phyloP scores from a whole-genome alignment of 257 asterid genomes.

The Voacanga thouarsii region DNA sequence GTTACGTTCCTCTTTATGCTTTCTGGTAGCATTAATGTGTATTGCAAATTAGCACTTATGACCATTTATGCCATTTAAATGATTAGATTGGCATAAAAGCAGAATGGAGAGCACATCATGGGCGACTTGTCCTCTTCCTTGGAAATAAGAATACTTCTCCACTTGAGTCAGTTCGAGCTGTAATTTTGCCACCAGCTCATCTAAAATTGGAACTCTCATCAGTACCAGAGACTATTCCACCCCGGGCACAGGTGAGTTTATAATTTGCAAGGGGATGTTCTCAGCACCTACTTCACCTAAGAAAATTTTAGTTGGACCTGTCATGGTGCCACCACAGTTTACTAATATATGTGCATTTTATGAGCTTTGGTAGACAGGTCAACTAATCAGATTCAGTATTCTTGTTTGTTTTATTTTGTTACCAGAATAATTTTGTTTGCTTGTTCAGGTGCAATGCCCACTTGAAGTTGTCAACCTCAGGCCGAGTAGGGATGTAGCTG shows the following conservation, averaged over 20 bases:
- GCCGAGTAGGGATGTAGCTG: conserved; percentile 92
- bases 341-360: neutral
- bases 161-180: conserved; percentile 72
- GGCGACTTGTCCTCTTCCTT: conserved; percentile 84
- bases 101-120: conserved; percentile 87
- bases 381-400: neutral
- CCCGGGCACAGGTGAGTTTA: conserved; percentile 79
- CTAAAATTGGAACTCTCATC: conserved; percentile 69
- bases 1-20: neutral
- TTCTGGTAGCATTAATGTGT: neutral
- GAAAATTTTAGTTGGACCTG: neutral
- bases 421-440: conserved; percentile 15
- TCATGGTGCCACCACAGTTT: neutral
- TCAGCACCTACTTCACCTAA: neutral
- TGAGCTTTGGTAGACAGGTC: neutral
- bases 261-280: neutral
- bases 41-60: neutral
- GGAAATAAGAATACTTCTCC: conserved; percentile 86
- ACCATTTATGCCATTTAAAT: conserved; percentile 13
- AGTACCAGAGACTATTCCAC: conserved; percentile 94
- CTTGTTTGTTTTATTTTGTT: neutral
- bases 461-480: conserved; percentile 80
- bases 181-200: conserved; percentile 76
- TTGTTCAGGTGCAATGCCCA: conserved; percentile 83
- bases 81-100: conserved; percentile 91